Evolutionary conservation across 2,329 filamentous ascomycete genomes (phyloP).

Genomic region (Penicillium sp.): DNA sequence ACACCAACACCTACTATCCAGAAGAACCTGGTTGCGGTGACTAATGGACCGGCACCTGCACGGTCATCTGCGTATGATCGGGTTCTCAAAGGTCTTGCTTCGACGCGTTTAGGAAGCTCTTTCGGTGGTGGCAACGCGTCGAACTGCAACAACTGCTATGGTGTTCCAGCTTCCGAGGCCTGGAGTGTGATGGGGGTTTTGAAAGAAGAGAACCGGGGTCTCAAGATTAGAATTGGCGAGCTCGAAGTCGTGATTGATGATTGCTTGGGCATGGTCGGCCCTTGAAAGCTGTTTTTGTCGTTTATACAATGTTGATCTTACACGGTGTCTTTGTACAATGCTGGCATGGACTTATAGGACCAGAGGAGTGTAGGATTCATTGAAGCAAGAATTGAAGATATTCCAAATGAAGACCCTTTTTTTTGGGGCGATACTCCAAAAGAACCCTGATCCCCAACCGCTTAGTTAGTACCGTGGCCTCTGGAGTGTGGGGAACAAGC

Average conservation of each 20-base stretch:
- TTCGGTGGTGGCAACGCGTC: constrained; percentile 29
- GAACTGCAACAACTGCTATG: constrained; percentile 45
- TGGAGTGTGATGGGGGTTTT: constrained; percentile 57
- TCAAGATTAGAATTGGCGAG: constrained; percentile 55
- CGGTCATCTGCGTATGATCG: constrained; percentile 45
- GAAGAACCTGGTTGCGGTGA: constrained; percentile 29
- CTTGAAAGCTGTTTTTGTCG: constrained; percentile 16
- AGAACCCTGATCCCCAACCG: neutral
- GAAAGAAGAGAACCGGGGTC: constrained; percentile 55
- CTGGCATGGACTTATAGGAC: neutral
- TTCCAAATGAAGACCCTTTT: neutral
- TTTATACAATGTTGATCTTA: constrained; percentile 7
- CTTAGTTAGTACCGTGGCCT: constrained; percentile 13
- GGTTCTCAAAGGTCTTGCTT: constrained; percentile 44
- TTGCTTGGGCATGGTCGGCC: constrained; percentile 55
- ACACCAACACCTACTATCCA: constrained; percentile 35
- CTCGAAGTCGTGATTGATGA: constrained; percentile 59
- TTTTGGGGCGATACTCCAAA: neutral
- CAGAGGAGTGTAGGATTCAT: neutral
- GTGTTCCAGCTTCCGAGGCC: constrained; percentile 46
- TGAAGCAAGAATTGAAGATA: neutral
- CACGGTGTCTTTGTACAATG: constrained; percentile 16
- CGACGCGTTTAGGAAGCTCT: constrained; percentile 34
- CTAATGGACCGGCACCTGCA: constrained; percentile 21
- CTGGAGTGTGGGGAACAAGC: constrained; percentile 12